These are phyloP conservation scores for Dendryphion nanum DNA, from an alignment of 2,329 filamentous ascomycete genomes.

Conservation along the genomic window DNA sequence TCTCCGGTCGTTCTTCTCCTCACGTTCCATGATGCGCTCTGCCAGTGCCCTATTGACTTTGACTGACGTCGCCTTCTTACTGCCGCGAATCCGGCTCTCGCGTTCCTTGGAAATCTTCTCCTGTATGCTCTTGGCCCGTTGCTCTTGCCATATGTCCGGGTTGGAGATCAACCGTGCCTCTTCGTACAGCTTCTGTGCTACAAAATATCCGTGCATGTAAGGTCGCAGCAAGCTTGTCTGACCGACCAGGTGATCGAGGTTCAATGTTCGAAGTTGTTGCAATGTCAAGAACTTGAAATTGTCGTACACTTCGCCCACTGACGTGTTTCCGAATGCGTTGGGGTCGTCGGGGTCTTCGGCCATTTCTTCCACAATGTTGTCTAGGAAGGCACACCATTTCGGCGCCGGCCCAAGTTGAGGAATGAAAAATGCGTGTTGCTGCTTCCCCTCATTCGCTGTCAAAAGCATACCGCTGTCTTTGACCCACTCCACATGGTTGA, in stretches of 20 bases:
- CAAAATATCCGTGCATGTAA: slow-evolving; percentile 99
- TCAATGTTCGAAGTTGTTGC: slow-evolving; percentile 80
- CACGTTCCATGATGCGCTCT: slow-evolving; percentile 64
- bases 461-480: slow-evolving; percentile 91
- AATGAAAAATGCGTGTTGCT: slow-evolving; percentile 93
- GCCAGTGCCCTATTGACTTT: slow-evolving; percentile 84
- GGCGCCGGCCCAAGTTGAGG: slow-evolving; percentile 91
- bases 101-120: slow-evolving; percentile 97
- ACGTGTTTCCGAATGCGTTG: slow-evolving; percentile 53
- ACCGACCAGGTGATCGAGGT: slow-evolving; percentile 83
- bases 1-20: slow-evolving; percentile 61
- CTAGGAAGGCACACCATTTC: slow-evolving; percentile 93
- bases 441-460: slow-evolving; percentile 93
- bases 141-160: slow-evolving; percentile 90
- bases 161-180: slow-evolving; percentile 91
- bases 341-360: slow-evolving; percentile 73
- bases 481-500: slow-evolving; percentile 92
- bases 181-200: slow-evolving; percentile 91
- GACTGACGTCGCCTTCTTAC: slow-evolving; percentile 81
- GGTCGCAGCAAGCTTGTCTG: slow-evolving; percentile 86
- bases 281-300: slow-evolving; percentile 98
- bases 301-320: slow-evolving; percentile 82
- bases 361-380: slow-evolving; percentile 98
- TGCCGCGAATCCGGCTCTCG: slow-evolving; percentile 89
- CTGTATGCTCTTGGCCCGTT: slow-evolving; percentile 84